Evolutionary conservation across 2,329 filamentous ascomycete species (phyloP).

Genomic region (Diplocarpon rosae): DNA sequence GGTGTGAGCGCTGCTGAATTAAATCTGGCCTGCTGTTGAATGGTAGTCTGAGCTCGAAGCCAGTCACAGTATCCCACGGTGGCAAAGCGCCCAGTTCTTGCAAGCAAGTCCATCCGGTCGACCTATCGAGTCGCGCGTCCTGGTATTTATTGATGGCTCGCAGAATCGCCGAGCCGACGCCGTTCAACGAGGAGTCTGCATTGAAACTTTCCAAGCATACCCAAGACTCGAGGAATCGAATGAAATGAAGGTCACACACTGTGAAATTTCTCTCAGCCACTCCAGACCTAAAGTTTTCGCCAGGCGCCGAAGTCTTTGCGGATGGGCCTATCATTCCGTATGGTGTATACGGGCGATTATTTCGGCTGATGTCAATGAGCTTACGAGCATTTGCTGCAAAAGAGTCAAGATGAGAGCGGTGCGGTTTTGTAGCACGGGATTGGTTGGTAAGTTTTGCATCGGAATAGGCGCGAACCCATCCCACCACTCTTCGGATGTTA

Average conservation of each 20-base stretch:
- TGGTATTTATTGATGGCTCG: slow-evolving; percentile 51
- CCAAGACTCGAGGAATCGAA: slow-evolving; percentile 63
- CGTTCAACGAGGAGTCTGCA: slow-evolving; percentile 40
- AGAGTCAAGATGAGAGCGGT: slow-evolving; percentile 7
- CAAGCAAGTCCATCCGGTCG: slow-evolving; percentile 52
- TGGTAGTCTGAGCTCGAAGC: slow-evolving; percentile 49
- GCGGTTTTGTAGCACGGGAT: neutral
- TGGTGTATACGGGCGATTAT: slow-evolving; percentile 36
- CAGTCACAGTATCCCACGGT: slow-evolving; percentile 57
- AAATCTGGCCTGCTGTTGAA: slow-evolving; percentile 29
- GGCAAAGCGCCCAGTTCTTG: slow-evolving; percentile 64
- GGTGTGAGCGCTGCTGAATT: neutral
- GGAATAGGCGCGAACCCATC: slow-evolving; percentile 42
- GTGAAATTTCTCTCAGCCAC: slow-evolving; percentile 9
- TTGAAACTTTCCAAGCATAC: slow-evolving; percentile 45
- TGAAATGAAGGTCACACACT: slow-evolving; percentile 15
- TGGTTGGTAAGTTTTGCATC: slow-evolving; percentile 9
- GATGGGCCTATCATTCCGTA: slow-evolving; percentile 38
- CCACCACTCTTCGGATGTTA: slow-evolving; percentile 39
- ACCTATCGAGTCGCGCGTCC: slow-evolving; percentile 32
- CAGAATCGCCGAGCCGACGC: slow-evolving; percentile 54
- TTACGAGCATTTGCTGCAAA: slow-evolving; percentile 41
- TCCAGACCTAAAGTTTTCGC: slow-evolving; percentile 3
- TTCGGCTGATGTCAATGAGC: slow-evolving; percentile 41
- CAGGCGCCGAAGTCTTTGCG: slow-evolving; percentile 9